A percentile compares a stretch with the other conserved stretches of the same genome.
Evolutionary conservation across 2,329 filamentous ascomycete species (phyloP).

Genomic region (Aspergillus pseudoviridinutans): DNA sequence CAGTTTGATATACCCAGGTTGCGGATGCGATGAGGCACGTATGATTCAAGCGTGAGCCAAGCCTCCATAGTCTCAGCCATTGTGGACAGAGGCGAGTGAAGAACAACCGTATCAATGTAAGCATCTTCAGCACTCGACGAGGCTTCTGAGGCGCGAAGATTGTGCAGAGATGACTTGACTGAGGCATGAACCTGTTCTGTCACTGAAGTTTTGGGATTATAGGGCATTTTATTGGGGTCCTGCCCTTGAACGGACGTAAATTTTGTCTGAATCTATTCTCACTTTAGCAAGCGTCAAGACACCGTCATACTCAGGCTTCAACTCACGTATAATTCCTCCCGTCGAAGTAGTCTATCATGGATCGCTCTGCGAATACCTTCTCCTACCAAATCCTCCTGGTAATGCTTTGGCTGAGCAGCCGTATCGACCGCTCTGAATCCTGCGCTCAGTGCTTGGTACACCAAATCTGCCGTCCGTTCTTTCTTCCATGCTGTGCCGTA

Average conservation of each 20-base stretch:
- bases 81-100: slow-evolving; percentile 55
- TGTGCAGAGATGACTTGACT: slow-evolving; percentile 61
- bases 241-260: slow-evolving; percentile 66
- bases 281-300: neutral
- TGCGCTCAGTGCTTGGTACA: slow-evolving; percentile 62
- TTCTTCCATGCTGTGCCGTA: slow-evolving; percentile 90
- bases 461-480: slow-evolving; percentile 61
- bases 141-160: slow-evolving; percentile 46
- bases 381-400: slow-evolving; percentile 68
- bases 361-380: slow-evolving; percentile 62
- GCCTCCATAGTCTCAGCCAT: slow-evolving; percentile 55
- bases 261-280: slow-evolving; percentile 70
- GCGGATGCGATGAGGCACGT: slow-evolving; percentile 61
- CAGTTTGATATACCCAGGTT: slow-evolving; percentile 73
- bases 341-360: slow-evolving; percentile 53
- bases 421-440: slow-evolving; percentile 76
- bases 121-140: slow-evolving; percentile 34
- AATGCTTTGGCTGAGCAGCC: slow-evolving; percentile 73
- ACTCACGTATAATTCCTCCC: slow-evolving; percentile 61
- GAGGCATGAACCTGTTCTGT: slow-evolving; percentile 64
- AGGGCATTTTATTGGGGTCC: slow-evolving; percentile 58
- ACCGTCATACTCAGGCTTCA: neutral
- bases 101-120: slow-evolving; percentile 57
- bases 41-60: slow-evolving; percentile 63
- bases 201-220: slow-evolving; percentile 56